Conservation (phyloP, 2,329 filamentous ascomycete species). For the Beauveria scarabaeidicola region DNA sequence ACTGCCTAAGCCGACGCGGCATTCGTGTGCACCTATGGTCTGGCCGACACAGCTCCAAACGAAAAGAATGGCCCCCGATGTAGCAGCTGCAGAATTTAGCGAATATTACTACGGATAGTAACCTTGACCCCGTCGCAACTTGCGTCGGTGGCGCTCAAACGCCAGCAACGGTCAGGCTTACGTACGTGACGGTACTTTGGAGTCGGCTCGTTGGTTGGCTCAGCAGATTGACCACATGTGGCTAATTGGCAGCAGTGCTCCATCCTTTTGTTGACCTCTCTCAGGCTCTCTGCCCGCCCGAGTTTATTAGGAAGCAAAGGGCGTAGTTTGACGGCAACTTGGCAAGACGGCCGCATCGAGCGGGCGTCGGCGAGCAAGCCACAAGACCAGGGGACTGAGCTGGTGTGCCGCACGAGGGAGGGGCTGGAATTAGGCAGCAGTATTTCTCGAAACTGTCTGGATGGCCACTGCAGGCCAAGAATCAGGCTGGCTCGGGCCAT, state of each 20-base stretch:
- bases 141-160: background rate
- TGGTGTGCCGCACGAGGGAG: conserved; percentile 1
- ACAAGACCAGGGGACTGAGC: background rate
- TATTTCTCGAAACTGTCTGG: background rate
- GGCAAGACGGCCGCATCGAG: background rate
- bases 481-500: background rate
- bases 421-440: conserved; percentile 6
- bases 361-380: background rate
- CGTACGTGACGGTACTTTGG: background rate
- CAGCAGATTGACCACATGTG: background rate
- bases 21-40: background rate
- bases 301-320: background rate
- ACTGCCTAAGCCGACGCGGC: too few species aligned
- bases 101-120: background rate
- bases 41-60: background rate
- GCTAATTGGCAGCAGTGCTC: background rate
- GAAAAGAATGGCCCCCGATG: background rate
- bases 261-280: too few species aligned
- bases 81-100: background rate
- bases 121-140: background rate
- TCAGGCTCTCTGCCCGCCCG: too few species aligned
- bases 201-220: background rate
- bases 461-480: background rate
- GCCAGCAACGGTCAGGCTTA: background rate
- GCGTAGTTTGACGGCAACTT: background rate